Conservation (phyloP, 306 rosid species). For the Ammopiptanthus mongolicus region DNA sequence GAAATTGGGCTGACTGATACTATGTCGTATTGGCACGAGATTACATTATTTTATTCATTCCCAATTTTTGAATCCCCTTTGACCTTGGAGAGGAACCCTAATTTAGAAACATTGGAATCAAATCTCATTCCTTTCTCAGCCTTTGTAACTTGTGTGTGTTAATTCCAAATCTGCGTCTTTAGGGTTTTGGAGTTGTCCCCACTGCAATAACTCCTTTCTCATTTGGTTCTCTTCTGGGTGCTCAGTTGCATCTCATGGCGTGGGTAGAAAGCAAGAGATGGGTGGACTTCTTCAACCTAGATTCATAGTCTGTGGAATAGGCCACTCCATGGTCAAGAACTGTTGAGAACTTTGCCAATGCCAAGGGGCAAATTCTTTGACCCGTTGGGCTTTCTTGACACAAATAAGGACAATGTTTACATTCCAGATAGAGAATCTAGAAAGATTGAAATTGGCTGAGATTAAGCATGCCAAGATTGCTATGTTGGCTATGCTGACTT, state of each 20-base stretch:
- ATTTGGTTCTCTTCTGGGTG: conserved; percentile 82
- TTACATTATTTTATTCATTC: too few relatives aligned
- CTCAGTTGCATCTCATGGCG: conserved; percentile 90
- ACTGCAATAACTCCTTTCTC: conserved; percentile 93
- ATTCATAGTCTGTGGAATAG: conserved; percentile 91
- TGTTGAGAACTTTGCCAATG: conserved; percentile 74
- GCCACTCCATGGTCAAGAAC: conserved; percentile 98
- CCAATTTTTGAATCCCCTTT: too few relatives aligned
- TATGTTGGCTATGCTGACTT: conserved; percentile 90
- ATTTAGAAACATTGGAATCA: too few relatives aligned
- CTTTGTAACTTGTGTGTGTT: too few relatives aligned
- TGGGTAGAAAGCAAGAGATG: conserved; percentile 98
- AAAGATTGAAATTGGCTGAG: conserved; percentile 88
- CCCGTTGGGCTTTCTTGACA: conserved; percentile 71
- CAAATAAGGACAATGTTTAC: conserved; percentile 54
- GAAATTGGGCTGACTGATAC: too few relatives aligned
- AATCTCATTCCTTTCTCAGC: too few relatives aligned
- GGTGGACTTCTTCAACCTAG: conserved; percentile 98
- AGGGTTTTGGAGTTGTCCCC: conserved; percentile 90
- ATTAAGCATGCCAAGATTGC: conserved; percentile 93
- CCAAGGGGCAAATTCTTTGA: conserved; percentile 91
- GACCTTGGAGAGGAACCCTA: too few relatives aligned
- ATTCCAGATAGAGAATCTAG: conserved; percentile 76
- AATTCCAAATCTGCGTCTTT: too few relatives aligned
- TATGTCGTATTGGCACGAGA: too few relatives aligned